Percentiles rank a stretch among this genome's conserved stretches.
Evolutionary conservation across 1,139 yeast species (phyloP).

Genomic region (Suhomyces panamericanus): DNA sequence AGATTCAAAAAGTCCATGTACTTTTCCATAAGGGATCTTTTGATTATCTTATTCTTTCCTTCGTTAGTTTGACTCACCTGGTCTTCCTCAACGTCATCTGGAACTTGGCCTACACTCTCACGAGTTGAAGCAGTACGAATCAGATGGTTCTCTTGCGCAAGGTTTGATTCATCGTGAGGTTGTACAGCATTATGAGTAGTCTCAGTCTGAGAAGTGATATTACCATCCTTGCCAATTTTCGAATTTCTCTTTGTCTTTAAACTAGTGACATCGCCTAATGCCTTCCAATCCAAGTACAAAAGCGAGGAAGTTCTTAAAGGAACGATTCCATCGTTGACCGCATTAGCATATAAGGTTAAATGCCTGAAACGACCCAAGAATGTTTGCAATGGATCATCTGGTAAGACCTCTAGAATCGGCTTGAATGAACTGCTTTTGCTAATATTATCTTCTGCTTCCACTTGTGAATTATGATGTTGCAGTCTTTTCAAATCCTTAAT

Average conservation of each 20-base stretch:
- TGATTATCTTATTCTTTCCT: slow-evolving; percentile 5
- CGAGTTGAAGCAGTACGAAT: slow-evolving; percentile 3
- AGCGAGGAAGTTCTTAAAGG: slow-evolving; percentile 28
- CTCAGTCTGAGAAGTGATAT: not conserved
- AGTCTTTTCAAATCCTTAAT: slow-evolving; percentile 13
- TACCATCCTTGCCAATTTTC: not conserved
- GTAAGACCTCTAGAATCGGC: slow-evolving; percentile 25
- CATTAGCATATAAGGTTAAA: slow-evolving; percentile 28
- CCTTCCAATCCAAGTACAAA: slow-evolving; percentile 27
- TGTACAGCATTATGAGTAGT: not conserved
- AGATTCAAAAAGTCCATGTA: slow-evolving; percentile 25
- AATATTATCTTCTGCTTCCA: slow-evolving; percentile 6
- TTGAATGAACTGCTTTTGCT: slow-evolving; percentile 15
- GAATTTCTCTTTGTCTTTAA: slow-evolving; percentile 19
- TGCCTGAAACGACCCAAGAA: slow-evolving; percentile 20
- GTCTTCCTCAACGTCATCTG: slow-evolving; percentile 13
- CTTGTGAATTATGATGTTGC: slow-evolving; percentile 4
- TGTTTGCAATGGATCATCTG: slow-evolving; percentile 26
- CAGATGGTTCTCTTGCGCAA: slow-evolving; percentile 7
- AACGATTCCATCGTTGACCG: slow-evolving; percentile 30
- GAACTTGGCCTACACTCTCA: slow-evolving; percentile 15
- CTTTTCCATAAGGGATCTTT: slow-evolving; percentile 9
- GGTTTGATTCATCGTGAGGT: not conserved
- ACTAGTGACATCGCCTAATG: slow-evolving; percentile 34
- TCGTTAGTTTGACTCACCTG: slow-evolving; percentile 7